Base-by-base conservation (phyloP, 441 rosid species). In the Flueggea neowawraea region DNA sequence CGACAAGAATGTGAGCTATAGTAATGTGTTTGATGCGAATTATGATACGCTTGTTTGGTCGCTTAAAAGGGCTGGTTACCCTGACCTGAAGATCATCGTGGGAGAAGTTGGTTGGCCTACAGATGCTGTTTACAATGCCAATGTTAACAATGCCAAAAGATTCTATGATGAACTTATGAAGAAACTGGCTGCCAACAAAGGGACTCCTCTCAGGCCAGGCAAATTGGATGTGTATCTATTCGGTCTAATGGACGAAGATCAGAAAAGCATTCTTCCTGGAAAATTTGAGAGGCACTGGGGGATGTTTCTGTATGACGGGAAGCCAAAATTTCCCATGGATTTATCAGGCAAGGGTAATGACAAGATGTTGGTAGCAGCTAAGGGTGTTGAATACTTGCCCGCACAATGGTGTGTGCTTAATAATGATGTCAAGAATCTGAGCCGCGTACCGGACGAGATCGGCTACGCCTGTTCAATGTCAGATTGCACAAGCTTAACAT, bases 21-120 rank as follows among this genome's bases (percentile, higher is more conserved):
- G 33, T 3, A 84, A 85, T 47, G 97, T 90, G 36, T 92, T 91
- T 17, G 99, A 91, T 6, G 99, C 97, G 11, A 95, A 89, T 57
- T 85, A 65, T 7, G 98, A 89, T 39, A 91, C 99, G 16, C 86
- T 95, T 1, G 81, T 88, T 14, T 83, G 73, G 73, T 16, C 97
- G 1, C 58, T 95, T 61, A 85, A 55, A 50, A 84, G 81, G 53
- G 75, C 71, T 12, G 89, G 90, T 0, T 17, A 43, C 28, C 53
- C 77, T 0, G 68, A 89, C 31, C 12, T 95, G 68, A 68, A 82
- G 65, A 82, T 95, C 67, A 12, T 89, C 0, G 84, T 95, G 13
- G 99, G 99, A 1, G 99, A 95, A 82, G 85, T 89, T 2, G 99
- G 99, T 4, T 95, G 98, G 97, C 99, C 98, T 0, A 91, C 98